These are phyloP conservation scores for Cordyceps fumosorosea DNA, from an alignment of 2,329 filamentous ascomycete species.

Conservation along the genomic window DNA sequence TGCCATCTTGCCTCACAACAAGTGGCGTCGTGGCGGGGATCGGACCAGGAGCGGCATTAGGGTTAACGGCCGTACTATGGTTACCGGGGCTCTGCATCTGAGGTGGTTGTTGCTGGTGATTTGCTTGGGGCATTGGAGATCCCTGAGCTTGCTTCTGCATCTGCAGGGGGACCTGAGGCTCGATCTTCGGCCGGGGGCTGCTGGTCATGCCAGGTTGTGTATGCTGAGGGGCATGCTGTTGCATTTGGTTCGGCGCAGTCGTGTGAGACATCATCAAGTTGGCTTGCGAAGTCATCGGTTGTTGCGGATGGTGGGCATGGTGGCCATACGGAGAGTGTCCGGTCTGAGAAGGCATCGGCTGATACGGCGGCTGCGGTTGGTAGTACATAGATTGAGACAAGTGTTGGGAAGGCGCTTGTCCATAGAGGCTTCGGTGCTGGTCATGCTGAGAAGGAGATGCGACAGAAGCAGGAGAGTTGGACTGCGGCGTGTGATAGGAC, in stretches of 20 bases:
- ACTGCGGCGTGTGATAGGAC: slow-evolving; percentile 87
- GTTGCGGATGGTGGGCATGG: slow-evolving; percentile 43
- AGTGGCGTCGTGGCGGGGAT: slow-evolving; percentile 95
- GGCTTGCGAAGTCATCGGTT: slow-evolving; percentile 57
- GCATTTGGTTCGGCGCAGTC: slow-evolving; percentile 49
- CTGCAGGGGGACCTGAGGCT: slow-evolving; percentile 54
- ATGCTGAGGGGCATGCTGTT: slow-evolving; percentile 52
- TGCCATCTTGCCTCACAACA: slow-evolving; percentile 89
- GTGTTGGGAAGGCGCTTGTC: slow-evolving; percentile 70
- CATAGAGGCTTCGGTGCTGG: slow-evolving; percentile 82
- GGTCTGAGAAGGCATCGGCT: slow-evolving; percentile 59
- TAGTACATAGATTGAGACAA: slow-evolving; percentile 79
- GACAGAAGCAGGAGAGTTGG: slow-evolving; percentile 88
- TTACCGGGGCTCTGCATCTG: slow-evolving; percentile 34
- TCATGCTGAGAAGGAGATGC: slow-evolving; percentile 85
- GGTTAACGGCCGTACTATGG: slow-evolving; percentile 55
- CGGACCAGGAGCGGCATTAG: slow-evolving; percentile 87
- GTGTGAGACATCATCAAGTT: slow-evolving; percentile 61
- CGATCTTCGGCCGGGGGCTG: slow-evolving; percentile 58
- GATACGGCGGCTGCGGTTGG: slow-evolving; percentile 52
- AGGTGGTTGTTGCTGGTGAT: slow-evolving; percentile 31
- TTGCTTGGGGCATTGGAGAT: slow-evolving; percentile 26
- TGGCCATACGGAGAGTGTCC: slow-evolving; percentile 55
- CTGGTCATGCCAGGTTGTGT: slow-evolving; percentile 50
- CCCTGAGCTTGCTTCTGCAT: slow-evolving; percentile 42